Conservation (phyloP, 768 basidiomycete genomes). For the Mycena belliarum region DNA sequence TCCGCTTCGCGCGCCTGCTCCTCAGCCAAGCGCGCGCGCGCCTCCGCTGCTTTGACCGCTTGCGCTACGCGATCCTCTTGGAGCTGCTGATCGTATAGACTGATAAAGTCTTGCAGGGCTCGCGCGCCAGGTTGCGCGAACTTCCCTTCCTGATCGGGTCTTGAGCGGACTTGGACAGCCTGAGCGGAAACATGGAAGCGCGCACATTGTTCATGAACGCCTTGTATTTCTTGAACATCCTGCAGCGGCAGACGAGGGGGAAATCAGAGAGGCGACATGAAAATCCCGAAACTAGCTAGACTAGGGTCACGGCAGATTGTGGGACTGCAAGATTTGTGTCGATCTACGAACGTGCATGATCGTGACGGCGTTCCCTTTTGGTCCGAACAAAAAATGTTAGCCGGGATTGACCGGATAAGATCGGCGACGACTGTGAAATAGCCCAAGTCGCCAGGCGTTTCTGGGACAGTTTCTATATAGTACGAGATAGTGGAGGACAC, state of each 20-base stretch:
- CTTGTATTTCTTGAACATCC: conserved; percentile 20
- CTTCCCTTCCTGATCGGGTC: conserved; percentile 8
- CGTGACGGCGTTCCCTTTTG: too few relatives aligned
- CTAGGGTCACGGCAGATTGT: too few relatives aligned
- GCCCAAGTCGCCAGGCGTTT: too few relatives aligned
- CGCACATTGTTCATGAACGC: conserved; percentile 18
- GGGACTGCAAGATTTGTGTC: too few relatives aligned
- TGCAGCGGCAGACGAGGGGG: neutral
- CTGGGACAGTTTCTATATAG: too few relatives aligned
- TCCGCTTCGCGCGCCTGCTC: conserved; percentile 3
- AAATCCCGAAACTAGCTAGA: neutral
- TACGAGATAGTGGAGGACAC: too few relatives aligned
- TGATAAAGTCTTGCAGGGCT: conserved; percentile 14
- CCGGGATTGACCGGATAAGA: too few relatives aligned
- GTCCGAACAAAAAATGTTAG: too few relatives aligned
- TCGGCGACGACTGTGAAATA: too few relatives aligned
- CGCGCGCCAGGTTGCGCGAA: conserved; percentile 19
- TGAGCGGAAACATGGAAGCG: neutral
- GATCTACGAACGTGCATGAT: too few relatives aligned
- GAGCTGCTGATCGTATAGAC: conserved; percentile 4
- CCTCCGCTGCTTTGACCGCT: conserved; percentile 4
- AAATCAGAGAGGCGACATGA: neutral
- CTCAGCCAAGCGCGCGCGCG: neutral
- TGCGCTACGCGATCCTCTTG: neutral
- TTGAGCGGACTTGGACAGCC: neutral